Percentiles rank a stretch among this genome's conserved stretches.
Evolutionary conservation across 1,284 basidiomycete genomes (phyloP).

Genomic region (Heterobasidion occidentale): DNA sequence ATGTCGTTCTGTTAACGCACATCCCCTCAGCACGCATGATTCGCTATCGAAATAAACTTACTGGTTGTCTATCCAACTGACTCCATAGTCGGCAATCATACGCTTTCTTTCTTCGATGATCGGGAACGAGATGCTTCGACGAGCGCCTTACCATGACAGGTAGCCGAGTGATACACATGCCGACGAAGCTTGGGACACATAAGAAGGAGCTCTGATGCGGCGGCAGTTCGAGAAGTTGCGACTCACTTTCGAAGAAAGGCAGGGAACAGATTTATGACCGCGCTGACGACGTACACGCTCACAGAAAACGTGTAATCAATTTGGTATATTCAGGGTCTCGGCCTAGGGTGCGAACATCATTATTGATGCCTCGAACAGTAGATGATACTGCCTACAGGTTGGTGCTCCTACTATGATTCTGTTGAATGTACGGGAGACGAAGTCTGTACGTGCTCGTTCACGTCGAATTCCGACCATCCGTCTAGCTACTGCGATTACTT

Average conservation of each 20-base stretch:
- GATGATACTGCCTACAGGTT: not conserved
- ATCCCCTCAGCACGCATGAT: not conserved
- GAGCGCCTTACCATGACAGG: not conserved
- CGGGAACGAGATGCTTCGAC: not conserved
- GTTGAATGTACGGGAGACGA: not conserved
- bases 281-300: not conserved
- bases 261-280: not conserved
- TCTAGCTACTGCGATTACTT: too few species aligned
- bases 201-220: not conserved
- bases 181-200: not conserved
- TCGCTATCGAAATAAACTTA: not conserved
- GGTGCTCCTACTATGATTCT: not conserved
- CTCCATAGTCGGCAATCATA: not conserved
- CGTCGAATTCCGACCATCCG: not conserved
- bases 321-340: not conserved
- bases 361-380: not conserved
- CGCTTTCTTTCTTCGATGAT: not conserved
- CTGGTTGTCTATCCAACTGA: not conserved
- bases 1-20: not conserved
- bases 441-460: not conserved
- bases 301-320: not conserved
- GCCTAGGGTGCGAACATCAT: not conserved
- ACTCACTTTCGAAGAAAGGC: not conserved
- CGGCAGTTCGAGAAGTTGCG: not conserved
- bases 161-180: not conserved